Evolutionary conservation across 495 filamentous ascomycete genomes (phyloP).

Genomic region (Stereocaulon alpinum): DNA sequence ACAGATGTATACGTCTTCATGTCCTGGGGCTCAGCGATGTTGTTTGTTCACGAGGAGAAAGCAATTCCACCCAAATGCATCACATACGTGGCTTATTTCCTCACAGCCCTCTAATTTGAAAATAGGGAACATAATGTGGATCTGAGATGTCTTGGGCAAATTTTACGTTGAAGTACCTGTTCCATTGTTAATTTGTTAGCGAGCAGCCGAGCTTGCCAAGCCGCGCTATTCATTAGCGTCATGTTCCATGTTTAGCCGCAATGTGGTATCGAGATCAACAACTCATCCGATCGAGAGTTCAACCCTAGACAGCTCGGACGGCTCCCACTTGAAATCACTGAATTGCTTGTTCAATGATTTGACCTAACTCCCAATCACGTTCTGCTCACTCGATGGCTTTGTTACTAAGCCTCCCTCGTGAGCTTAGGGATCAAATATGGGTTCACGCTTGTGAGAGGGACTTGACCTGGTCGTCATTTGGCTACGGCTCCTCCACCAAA

Average conservation of each 20-base stretch:
- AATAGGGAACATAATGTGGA: not conserved
- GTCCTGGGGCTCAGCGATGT: not conserved
- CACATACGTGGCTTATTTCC: no score
- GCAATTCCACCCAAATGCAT: not conserved
- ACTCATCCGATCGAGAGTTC: no score
- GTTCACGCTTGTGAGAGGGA: not conserved
- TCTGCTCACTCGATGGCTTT: constrained; percentile 2
- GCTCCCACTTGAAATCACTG: no score
- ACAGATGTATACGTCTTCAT: not conserved
- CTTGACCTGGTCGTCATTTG: not conserved
- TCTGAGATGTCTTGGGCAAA: no score
- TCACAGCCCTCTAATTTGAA: not conserved
- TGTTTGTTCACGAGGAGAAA: constrained; percentile 7
- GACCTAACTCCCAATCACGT: not conserved
- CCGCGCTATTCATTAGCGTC: no score
- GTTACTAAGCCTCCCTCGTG: constrained; percentile 13
- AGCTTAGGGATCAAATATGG: constrained; percentile 20
- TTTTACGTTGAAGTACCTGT: no score
- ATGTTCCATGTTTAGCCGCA: no score
- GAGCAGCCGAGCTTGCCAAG: no score
- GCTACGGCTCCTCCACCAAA: not conserved
- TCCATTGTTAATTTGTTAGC: no score
- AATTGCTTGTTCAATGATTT: no score
- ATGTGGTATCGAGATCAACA: no score
- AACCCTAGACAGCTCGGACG: no score